These are phyloP conservation scores for Paraleonurus japonicus DNA, from an alignment of 257 asterid species.

Conservation along the genomic window DNA sequence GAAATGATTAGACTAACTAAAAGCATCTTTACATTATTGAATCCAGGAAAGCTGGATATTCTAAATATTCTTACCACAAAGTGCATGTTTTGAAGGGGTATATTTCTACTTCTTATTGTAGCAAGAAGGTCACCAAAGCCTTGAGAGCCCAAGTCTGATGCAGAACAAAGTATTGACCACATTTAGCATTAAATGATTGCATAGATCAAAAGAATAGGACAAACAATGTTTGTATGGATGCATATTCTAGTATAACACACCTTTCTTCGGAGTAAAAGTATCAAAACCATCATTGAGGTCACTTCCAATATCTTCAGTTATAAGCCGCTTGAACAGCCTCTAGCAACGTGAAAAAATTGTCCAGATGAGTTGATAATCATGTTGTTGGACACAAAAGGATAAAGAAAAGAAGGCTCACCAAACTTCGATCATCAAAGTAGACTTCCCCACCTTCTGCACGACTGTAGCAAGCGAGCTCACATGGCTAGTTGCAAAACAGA, in stretches of 20 bases:
- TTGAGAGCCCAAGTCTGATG: slow-evolving; percentile 84
- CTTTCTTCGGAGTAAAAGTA: slow-evolving; percentile 74
- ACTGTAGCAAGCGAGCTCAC: slow-evolving; percentile 96
- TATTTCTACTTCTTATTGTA: slow-evolving; percentile 71
- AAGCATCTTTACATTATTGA: slow-evolving; percentile 25
- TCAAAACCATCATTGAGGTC: slow-evolving; percentile 93
- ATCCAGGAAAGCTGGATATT: slow-evolving; percentile 21
- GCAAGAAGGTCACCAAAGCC: slow-evolving; percentile 95
- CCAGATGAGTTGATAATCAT: slow-evolving; percentile 22
- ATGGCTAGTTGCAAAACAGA: slow-evolving; percentile 62
- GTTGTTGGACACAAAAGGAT: slow-evolving; percentile 2
- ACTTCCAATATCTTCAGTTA: slow-evolving; percentile 82
- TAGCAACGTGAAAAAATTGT: slow-evolving; percentile 33
- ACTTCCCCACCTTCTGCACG: slow-evolving; percentile 95
- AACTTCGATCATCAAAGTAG: slow-evolving; percentile 86
- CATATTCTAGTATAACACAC: slow-evolving; percentile 39
- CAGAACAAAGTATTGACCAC: slow-evolving; percentile 31
- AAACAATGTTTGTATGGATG: slow-evolving; percentile 3
- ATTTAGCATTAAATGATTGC: slow-evolving; percentile 25
- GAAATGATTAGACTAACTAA: slow-evolving; percentile 22
- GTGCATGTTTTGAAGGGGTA: slow-evolving; percentile 96
- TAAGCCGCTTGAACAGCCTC: slow-evolving; percentile 94
- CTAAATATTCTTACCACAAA: slow-evolving; percentile 74
- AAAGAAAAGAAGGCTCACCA: slow-evolving; percentile 59
- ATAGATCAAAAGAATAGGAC: slow-evolving; percentile 17